phyloP scores from a whole-genome alignment of 2,329 filamentous ascomycete genomes.

The Cladosporium sp. region DNA sequence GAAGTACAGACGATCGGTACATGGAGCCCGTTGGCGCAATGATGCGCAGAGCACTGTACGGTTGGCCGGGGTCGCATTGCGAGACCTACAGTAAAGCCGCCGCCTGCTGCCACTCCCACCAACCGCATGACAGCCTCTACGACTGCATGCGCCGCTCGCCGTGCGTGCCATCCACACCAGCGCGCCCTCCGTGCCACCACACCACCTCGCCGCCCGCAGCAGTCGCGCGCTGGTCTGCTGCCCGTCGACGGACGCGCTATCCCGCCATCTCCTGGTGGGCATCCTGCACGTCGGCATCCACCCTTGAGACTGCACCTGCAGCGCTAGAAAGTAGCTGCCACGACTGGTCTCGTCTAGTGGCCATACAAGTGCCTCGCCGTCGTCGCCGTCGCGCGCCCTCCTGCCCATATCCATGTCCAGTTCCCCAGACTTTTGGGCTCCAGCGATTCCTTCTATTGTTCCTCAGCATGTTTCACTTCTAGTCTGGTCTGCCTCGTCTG shows the following conservation, averaged over 20 bases:
- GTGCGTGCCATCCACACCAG: not conserved
- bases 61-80: not conserved
- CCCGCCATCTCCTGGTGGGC: constrained; percentile 3
- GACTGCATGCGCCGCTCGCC: not conserved
- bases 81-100: not conserved
- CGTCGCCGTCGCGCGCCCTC: not conserved
- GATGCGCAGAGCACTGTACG: not conserved
- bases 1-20: constrained; percentile 8
- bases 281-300: constrained; percentile 1
- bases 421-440: constrained; percentile 6
- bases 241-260: not conserved
- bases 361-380: not conserved
- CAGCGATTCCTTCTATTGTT: constrained; percentile 8
- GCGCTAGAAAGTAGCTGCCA: constrained; percentile 2
- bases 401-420: constrained; percentile 1
- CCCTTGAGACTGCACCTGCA: constrained; percentile 2
- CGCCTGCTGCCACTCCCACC: not conserved
- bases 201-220: not conserved
- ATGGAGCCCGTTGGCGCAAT: not conserved
- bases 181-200: not conserved
- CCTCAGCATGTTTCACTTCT: constrained; percentile 11
- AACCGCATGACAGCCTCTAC: not conserved
- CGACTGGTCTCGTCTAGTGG: constrained; percentile 7
- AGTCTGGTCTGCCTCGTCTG: not conserved
- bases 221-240: not conserved